These are phyloP conservation scores for Lactarius trivialis DNA, from an alignment of 768 basidiomycete species.

Conservation along the genomic window DNA sequence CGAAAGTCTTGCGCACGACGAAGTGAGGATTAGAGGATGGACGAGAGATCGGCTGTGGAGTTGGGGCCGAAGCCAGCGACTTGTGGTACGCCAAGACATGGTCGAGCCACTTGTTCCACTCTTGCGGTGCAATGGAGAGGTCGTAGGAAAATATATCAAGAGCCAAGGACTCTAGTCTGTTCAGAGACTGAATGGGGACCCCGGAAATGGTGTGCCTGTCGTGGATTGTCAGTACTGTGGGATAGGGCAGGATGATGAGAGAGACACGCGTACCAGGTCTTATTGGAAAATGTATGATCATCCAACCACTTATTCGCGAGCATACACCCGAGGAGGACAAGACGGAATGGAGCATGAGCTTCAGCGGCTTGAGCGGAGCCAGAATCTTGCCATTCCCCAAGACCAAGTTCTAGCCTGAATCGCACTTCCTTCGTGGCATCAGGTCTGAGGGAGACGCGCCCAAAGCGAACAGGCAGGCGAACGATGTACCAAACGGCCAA, in stretches of 20 bases:
- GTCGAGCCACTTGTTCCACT: slow-evolving; percentile 68
- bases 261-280: slow-evolving; percentile 59
- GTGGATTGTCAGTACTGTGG: not conserved
- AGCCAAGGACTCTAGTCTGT: slow-evolving; percentile 63
- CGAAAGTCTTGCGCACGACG: slow-evolving; percentile 61
- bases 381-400: slow-evolving; percentile 33
- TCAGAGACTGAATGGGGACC: slow-evolving; percentile 62
- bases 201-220: slow-evolving; percentile 74
- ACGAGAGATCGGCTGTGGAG: slow-evolving; percentile 71
- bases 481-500: slow-evolving; percentile 80
- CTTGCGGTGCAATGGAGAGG: slow-evolving; percentile 53
- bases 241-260: not conserved
- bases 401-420: slow-evolving; percentile 57
- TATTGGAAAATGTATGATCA: slow-evolving; percentile 85
- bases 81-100: slow-evolving; percentile 61
- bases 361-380: slow-evolving; percentile 47
- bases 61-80: slow-evolving; percentile 50
- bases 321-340: slow-evolving; percentile 77
- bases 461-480: slow-evolving; percentile 65
- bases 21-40: slow-evolving; percentile 67
- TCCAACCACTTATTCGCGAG: slow-evolving; percentile 85
- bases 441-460: slow-evolving; percentile 41
- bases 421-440: slow-evolving; percentile 53
- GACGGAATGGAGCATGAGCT: slow-evolving; percentile 59
- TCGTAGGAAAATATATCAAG: slow-evolving; percentile 67